A percentile compares a stretch with the other conserved stretches of the same genome.
Conservation (phyloP, 2,329 filamentous ascomycete genomes). For the Fusarium virguliforme region DNA sequence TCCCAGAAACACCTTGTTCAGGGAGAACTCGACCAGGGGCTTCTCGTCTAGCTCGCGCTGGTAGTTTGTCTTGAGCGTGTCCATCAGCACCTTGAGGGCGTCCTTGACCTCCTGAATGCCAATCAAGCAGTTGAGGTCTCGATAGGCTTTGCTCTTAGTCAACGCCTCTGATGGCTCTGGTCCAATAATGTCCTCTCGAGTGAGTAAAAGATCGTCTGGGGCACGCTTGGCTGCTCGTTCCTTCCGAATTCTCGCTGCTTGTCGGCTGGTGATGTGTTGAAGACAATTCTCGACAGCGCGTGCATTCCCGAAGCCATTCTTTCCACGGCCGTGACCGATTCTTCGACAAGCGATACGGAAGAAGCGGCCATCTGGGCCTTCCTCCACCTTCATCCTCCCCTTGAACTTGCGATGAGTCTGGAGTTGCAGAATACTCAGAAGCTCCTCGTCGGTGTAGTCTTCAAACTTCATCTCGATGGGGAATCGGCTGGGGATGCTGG, state of each 20-base stretch:
- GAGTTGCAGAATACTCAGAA: slow-evolving; percentile 72
- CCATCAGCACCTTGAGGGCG: slow-evolving; percentile 71
- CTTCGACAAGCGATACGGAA: slow-evolving; percentile 74
- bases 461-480: slow-evolving; percentile 76
- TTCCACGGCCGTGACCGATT: slow-evolving; percentile 74
- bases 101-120: slow-evolving; percentile 76
- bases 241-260: slow-evolving; percentile 69
- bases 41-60: slow-evolving; percentile 75
- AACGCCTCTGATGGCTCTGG: slow-evolving; percentile 74
- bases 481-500: slow-evolving; percentile 79
- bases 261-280: slow-evolving; percentile 68
- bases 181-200: slow-evolving; percentile 79
- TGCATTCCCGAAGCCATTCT: slow-evolving; percentile 82
- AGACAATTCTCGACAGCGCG: slow-evolving; percentile 77
- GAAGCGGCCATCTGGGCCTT: slow-evolving; percentile 72
- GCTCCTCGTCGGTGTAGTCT: slow-evolving; percentile 78
- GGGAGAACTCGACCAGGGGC: slow-evolving; percentile 70
- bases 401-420: slow-evolving; percentile 70
- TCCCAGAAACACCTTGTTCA: slow-evolving; percentile 81
- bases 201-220: slow-evolving; percentile 73
- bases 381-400: slow-evolving; percentile 72
- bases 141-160: slow-evolving; percentile 69
- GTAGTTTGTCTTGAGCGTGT: slow-evolving; percentile 76
- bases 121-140: slow-evolving; percentile 70
- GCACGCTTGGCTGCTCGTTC: slow-evolving; percentile 60